These are phyloP conservation scores for Lentinula sp. DNA, from an alignment of 768 basidiomycete genomes.

Conservation along the genomic window DNA sequence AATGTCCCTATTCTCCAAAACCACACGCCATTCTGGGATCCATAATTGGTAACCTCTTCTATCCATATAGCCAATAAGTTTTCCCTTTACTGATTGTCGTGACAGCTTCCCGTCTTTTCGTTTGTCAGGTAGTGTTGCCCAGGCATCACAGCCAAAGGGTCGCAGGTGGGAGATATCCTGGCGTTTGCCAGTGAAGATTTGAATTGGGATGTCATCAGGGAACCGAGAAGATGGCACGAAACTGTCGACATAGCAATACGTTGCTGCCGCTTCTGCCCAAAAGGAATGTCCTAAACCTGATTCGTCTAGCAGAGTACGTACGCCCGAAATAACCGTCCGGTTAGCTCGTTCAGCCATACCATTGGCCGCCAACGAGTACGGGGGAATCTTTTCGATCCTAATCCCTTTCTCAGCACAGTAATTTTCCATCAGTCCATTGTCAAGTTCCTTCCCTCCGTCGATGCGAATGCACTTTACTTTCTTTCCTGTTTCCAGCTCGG, in stretches of 20 bases:
- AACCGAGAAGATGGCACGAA: neutral
- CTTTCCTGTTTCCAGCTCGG: too few species aligned
- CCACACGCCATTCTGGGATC: neutral
- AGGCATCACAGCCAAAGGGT: neutral
- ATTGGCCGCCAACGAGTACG: neutral
- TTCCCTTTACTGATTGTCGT: neutral
- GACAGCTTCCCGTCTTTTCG: neutral
- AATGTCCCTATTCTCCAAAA: too few species aligned
- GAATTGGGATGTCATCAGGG: neutral
- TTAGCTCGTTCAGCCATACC: neutral
- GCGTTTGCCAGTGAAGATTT: neutral
- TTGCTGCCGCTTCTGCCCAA: neutral
- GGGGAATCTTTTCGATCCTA: neutral
- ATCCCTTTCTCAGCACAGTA: neutral
- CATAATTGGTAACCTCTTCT: neutral
- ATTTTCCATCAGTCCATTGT: too few species aligned
- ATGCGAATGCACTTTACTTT: too few species aligned
- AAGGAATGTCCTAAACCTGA: neutral
- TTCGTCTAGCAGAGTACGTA: neutral
- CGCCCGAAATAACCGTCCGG: neutral
- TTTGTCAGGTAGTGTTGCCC: neutral
- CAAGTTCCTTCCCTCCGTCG: too few species aligned
- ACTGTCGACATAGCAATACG: neutral
- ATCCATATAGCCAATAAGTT: neutral
- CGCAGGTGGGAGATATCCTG: neutral